Conservation (phyloP, 169 alveolate species). For the Pseudocohnilembus persalinus region DNA sequence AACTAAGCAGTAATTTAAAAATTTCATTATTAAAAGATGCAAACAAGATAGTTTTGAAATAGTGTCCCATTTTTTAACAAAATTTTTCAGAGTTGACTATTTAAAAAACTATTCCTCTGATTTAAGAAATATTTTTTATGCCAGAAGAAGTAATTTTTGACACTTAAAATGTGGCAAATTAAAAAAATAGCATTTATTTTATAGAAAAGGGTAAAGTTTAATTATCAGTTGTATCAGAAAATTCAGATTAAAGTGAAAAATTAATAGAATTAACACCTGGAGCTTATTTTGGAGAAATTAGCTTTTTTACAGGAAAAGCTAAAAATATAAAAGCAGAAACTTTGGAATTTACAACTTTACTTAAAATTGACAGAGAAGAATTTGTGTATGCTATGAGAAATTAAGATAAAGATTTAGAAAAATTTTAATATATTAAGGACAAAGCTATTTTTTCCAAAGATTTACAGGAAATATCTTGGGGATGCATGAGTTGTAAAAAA, state of each 20-base stretch:
- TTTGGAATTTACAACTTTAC: background rate
- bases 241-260: background rate
- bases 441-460: background rate
- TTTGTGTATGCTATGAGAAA: background rate
- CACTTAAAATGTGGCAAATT: background rate
- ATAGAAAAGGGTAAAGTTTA: constrained; percentile 1
- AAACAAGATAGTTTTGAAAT: background rate
- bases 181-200: background rate
- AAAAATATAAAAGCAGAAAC: background rate
- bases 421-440: background rate
- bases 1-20: background rate
- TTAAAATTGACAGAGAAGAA: constrained; percentile 2
- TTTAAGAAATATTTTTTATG: background rate
- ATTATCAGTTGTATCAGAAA: background rate
- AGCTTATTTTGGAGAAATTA: background rate
- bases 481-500: background rate
- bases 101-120: background rate
- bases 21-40: background rate
- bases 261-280: background rate
- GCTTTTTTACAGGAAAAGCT: constrained; percentile 7
- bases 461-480: background rate
- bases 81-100: background rate
- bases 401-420: background rate
- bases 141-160: background rate
- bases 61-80: background rate